A percentile compares a stretch with the other conserved stretches of the same genome.
Conservation (phyloP, 768 basidiomycete species). For the Phylloporus arenicola region DNA sequence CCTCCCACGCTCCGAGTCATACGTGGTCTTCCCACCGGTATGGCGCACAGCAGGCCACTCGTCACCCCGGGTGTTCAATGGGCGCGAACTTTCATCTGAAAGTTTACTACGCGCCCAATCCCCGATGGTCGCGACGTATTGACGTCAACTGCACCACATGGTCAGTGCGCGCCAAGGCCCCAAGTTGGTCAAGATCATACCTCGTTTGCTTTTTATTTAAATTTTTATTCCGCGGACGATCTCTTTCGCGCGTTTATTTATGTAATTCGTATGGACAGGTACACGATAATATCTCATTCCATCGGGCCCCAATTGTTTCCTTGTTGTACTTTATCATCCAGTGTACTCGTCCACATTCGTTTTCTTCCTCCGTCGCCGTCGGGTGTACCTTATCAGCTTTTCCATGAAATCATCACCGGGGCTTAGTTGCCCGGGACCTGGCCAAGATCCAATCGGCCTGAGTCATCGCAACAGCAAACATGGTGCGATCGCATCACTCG, state of each 20-base stretch:
- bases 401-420: no score
- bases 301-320: no score
- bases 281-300: slow-evolving; percentile 9
- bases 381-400: neutral
- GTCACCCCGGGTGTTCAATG: slow-evolving; percentile 15
- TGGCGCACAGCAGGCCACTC: slow-evolving; percentile 34
- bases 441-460: neutral
- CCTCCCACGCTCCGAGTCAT: slow-evolving; percentile 20
- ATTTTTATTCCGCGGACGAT: slow-evolving; percentile 7
- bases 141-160: slow-evolving; percentile 8
- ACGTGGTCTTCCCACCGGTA: slow-evolving; percentile 34
- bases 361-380: neutral
- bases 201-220: neutral
- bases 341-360: neutral
- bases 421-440: no score
- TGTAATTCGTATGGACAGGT: slow-evolving; percentile 6
- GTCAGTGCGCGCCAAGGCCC: slow-evolving; percentile 1
- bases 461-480: no score
- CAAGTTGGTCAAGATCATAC: neutral
- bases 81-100: slow-evolving; percentile 24
- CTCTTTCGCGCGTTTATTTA: neutral
- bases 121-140: slow-evolving; percentile 23
- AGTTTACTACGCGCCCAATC: slow-evolving; percentile 17
- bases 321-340: neutral
- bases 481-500: no score